These are phyloP conservation scores for Talaromyces piceae DNA, from an alignment of 2,329 filamentous ascomycete genomes.

Conservation along the genomic window DNA sequence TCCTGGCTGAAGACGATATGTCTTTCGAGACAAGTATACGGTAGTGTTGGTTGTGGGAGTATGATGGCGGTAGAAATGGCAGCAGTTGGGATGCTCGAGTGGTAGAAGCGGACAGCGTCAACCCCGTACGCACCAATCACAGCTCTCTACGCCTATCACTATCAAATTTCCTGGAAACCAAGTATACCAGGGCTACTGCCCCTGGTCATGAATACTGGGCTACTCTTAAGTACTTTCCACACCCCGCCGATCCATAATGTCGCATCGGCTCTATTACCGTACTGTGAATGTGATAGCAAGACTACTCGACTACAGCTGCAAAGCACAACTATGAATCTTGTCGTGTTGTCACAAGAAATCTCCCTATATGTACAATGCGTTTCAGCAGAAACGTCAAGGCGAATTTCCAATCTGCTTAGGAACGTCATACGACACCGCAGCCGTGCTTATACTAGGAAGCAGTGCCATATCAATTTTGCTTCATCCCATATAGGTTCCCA, in stretches of 20 bases:
- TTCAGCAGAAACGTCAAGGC: constrained; percentile 1
- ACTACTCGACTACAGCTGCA: not conserved
- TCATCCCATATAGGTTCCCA: not conserved
- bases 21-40: not conserved
- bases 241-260: too few relatives aligned
- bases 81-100: not conserved
- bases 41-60: not conserved
- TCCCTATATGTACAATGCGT: constrained; percentile 24
- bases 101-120: constrained; percentile 6
- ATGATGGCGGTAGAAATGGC: not conserved
- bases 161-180: too few relatives aligned
- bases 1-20: constrained; percentile 10
- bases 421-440: not conserved
- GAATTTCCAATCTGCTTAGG: not conserved
- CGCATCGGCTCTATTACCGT: too few relatives aligned
- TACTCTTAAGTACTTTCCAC: too few relatives aligned
- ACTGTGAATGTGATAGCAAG: not conserved
- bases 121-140: constrained; percentile 9
- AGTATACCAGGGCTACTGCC: too few relatives aligned
- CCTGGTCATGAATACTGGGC: too few relatives aligned
- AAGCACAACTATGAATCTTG: constrained; percentile 2
- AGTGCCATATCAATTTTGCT: not conserved
- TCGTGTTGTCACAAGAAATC: constrained; percentile 17
- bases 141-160: not conserved
- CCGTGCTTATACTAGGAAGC: not conserved